Base-by-base conservation (phyloP, 805 yeast genomes). In the Zygosaccharomyces bailii region DNA sequence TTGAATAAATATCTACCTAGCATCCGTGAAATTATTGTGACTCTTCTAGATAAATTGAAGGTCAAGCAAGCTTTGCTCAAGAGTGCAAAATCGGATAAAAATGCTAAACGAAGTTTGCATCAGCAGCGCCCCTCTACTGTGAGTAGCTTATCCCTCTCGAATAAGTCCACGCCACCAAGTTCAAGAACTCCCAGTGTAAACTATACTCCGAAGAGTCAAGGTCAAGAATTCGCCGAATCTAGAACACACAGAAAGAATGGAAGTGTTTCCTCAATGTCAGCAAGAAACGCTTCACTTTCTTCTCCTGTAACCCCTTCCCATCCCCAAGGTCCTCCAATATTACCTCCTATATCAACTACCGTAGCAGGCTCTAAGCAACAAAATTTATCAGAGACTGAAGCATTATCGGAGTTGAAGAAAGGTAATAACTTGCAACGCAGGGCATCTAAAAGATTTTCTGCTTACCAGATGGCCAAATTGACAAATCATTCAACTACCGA, bases 381-480 rank as follows among this genome's bases (percentile, higher is more conserved):
- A 4, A 44, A 34, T 3, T 21, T 48, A 14, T 48, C 51, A 7
- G 61, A 58, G 43, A 66, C 62, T 16, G 88, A 84, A 54, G 88
- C 96, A 0, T 70, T 90, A 21, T 72, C 80, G 0, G 86, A 86
- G 53, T 70, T 91, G 7, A 96, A 91, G 57, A 80, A 82, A 36
- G 87, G 90, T 2, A 86, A 86, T 38, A 84, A 86, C 2, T 69
- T 93, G 24, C 95, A 84, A 69, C 76, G 99, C 53, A 76, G 96
- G 49, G 99, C 98, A 0, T 90, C 97, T 0, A 84, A 91, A 54
- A 72, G 99, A 44, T 91, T 84, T 60, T 88, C 96, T 4, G 96
- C 97, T 0, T 91, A 90, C 49, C 98, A 91, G 58, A 82, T 83
- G 65, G 87, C 95, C 1, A 86, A 84, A 56, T 71, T 86, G 8